phyloP scores from a whole-genome alignment of 306 rosid genomes.

The Macrotyloma uniflorum region DNA sequence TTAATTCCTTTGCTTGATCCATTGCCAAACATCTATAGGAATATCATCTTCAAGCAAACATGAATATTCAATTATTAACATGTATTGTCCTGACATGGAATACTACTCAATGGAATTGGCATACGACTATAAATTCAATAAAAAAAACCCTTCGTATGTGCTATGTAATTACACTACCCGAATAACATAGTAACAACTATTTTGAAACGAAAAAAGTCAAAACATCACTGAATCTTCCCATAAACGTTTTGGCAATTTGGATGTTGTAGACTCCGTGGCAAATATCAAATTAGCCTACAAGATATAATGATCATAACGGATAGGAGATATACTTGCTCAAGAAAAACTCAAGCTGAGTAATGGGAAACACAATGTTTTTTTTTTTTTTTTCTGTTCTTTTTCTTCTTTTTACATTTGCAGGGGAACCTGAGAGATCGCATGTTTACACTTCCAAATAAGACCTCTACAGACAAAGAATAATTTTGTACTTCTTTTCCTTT shows the following conservation, averaged over 20 bases:
- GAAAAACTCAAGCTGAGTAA: constrained; percentile 32
- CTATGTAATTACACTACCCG: neutral
- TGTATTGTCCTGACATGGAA: neutral
- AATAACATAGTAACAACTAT: neutral
- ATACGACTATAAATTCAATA: neutral
- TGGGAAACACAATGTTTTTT: constrained; percentile 13
- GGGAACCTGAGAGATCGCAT: constrained; percentile 71
- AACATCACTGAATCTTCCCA: neutral
- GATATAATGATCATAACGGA: neutral
- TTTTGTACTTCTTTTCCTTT: constrained; percentile 38
- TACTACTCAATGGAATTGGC: neutral
- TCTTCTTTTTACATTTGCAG: constrained; percentile 50
- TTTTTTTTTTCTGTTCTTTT: constrained; percentile 7
- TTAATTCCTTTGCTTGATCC: neutral
- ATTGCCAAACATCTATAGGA: neutral
- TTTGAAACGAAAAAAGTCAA: neutral
- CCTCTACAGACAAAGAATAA: constrained; percentile 62
- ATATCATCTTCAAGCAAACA: neutral
- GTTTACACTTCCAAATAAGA: constrained; percentile 75
- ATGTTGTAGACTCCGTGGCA: neutral
- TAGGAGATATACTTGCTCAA: neutral
- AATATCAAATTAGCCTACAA: neutral
- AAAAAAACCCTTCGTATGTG: too few species aligned
- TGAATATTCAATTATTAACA: too few species aligned
- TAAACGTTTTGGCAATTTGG: neutral